Conservation (phyloP, 495 filamentous ascomycete species). For the Penicillium dipodomyicola region DNA sequence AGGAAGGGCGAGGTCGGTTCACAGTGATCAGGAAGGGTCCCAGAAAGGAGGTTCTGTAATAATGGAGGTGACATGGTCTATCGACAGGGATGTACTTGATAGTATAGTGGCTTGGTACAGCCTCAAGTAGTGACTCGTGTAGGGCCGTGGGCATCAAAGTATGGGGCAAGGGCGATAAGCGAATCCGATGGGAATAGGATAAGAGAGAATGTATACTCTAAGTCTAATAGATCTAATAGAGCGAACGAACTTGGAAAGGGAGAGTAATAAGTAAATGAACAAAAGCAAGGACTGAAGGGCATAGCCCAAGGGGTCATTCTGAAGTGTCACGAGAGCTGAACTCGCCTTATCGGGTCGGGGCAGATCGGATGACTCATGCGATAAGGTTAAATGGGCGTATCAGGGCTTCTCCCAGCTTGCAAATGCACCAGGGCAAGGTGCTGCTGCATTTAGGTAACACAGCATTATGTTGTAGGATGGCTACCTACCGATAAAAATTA, state of each 20-base stretch:
- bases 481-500: neutral
- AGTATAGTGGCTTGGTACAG: neutral
- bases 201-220: neutral
- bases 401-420: neutral
- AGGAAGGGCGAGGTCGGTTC: slow-evolving; percentile 60
- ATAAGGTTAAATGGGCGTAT: slow-evolving; percentile 3
- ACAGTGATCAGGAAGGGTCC: slow-evolving; percentile 58
- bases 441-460: neutral
- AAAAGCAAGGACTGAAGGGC: neutral
- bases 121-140: neutral
- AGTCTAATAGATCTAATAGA: slow-evolving; percentile 1
- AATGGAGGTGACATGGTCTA: slow-evolving; percentile 33
- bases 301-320: slow-evolving; percentile 2
- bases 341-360: slow-evolving; percentile 8
- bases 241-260: neutral
- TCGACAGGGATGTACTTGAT: neutral
- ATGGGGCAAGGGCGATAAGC: slow-evolving; percentile 7
- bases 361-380: slow-evolving; percentile 15
- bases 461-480: neutral
- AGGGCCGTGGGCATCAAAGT: slow-evolving; percentile 1
- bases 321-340: slow-evolving; percentile 15
- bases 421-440: neutral
- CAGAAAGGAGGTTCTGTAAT: slow-evolving; percentile 28
- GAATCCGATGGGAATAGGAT: neutral
- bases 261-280: neutral